Conservation (phyloP, 768 basidiomycete genomes). For the Auricularia sp. region DNA sequence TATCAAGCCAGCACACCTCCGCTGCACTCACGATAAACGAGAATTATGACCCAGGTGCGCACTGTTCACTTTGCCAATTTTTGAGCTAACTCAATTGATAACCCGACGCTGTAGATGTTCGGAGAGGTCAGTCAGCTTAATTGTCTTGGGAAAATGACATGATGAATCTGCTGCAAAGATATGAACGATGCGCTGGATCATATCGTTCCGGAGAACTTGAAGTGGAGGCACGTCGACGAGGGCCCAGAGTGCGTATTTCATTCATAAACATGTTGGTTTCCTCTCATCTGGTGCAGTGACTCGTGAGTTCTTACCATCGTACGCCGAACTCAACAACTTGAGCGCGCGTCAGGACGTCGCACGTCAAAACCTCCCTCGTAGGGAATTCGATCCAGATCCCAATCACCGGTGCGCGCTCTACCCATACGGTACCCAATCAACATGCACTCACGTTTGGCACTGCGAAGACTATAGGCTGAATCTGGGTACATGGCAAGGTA, state of each 20-base stretch:
- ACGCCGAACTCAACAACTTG: background rate
- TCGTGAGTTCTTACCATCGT: background rate
- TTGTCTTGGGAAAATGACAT: background rate
- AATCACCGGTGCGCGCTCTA: conserved; percentile 51
- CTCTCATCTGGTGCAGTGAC: background rate
- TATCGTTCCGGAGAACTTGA: conserved; percentile 74
- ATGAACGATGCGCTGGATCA: conserved; percentile 92
- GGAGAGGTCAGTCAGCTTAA: conserved; percentile 11
- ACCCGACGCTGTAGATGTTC: conserved; percentile 11
- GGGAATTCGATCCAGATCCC: conserved; percentile 78
- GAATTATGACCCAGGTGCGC: conserved; percentile 64
- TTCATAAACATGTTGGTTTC: background rate
- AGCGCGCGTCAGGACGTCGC: conserved; percentile 53
- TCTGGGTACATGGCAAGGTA: conserved; percentile 91
- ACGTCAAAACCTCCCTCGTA: conserved; percentile 81
- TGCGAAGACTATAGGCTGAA: conserved; percentile 36
- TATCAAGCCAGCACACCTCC: conserved; percentile 57
- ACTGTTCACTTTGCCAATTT: conserved; percentile 18
- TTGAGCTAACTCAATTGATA: too few species aligned
- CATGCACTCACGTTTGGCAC: too few species aligned
- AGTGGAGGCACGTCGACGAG: conserved; percentile 85
- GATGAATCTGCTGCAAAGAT: conserved; percentile 36
- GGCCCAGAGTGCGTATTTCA: conserved; percentile 69
- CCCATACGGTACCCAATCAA: background rate
- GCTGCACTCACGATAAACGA: conserved; percentile 80